Percentiles rank a stretch among this genome's conserved stretches.
Evolutionary conservation across 306 rosid species (phyloP).

Genomic region (Luffa acutangula): DNA sequence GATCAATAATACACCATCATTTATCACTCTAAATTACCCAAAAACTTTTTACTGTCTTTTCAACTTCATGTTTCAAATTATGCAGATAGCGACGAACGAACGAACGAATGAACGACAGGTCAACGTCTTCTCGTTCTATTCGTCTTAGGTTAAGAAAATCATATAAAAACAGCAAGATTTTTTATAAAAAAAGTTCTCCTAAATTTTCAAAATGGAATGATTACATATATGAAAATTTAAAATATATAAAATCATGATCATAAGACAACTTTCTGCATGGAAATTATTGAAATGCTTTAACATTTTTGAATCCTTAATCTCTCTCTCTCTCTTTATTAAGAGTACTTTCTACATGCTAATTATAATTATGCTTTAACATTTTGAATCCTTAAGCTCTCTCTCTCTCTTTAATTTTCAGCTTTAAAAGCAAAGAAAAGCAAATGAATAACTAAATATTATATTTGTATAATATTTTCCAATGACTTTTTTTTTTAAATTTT

Average conservation of each 20-base stretch:
- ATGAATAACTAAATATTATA: neutral
- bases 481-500: neutral
- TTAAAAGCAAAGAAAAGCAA: neutral
- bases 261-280: neutral
- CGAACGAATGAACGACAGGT: too few species aligned
- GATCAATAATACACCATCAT: neutral
- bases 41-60: neutral
- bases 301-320: neutral
- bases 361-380: neutral
- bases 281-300: neutral
- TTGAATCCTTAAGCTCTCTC: neutral
- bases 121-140: neutral
- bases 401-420: neutral
- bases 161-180: neutral
- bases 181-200: too few species aligned
- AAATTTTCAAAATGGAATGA: too few species aligned
- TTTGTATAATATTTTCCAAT: neutral
- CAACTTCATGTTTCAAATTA: neutral
- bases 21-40: neutral
- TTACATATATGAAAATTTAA: too few species aligned
- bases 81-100: too few species aligned
- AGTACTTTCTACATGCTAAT: neutral
- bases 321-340: neutral
- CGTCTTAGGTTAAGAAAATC: neutral
- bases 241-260: neutral